Evolutionary conservation across 192 early-diverging fungal species (phyloP).

Genomic region (Coemansia interrupta): DNA sequence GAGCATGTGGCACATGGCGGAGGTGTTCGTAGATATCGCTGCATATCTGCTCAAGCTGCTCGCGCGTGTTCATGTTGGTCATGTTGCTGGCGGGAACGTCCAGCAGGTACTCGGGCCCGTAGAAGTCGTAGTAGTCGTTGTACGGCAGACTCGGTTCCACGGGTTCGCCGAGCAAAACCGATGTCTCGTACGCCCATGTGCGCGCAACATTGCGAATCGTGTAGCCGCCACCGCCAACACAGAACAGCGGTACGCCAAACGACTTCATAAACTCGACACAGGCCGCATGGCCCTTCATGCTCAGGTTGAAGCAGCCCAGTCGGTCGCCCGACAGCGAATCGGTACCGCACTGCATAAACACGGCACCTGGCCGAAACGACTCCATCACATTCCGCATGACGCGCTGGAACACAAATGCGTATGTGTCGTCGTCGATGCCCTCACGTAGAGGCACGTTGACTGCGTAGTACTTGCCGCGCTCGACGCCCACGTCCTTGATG

Average conservation of each 20-base stretch:
- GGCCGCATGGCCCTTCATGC: constrained; percentile 86
- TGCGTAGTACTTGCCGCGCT: constrained; percentile 82
- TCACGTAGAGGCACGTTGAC: constrained; percentile 94
- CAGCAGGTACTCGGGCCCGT: constrained; percentile 83
- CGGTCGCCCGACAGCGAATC: constrained; percentile 91
- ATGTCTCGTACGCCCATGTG: constrained; percentile 94
- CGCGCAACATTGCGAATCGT: constrained; percentile 93
- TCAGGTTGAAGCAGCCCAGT: constrained; percentile 90
- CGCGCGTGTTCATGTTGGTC: constrained; percentile 80
- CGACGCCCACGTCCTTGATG: constrained; percentile 85
- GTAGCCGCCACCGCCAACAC: constrained; percentile 94
- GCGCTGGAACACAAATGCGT: constrained; percentile 81
- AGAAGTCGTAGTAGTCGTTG: constrained; percentile 87
- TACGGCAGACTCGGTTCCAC: constrained; percentile 66
- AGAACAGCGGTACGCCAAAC: constrained; percentile 85
- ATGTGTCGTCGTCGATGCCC: constrained; percentile 88
- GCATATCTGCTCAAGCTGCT: constrained; percentile 76
- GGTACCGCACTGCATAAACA: constrained; percentile 92
- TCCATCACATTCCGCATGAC: constrained; percentile 86
- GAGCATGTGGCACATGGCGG: constrained; percentile 61
- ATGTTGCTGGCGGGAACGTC: constrained; percentile 82
- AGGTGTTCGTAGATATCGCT: constrained; percentile 60
- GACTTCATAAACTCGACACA: constrained; percentile 91
- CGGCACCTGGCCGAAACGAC: constrained; percentile 78
- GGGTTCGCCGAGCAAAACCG: constrained; percentile 69